Evolutionary conservation across 192 early-diverging fungal genomes (phyloP).

Genomic region (Mortierella claussenii): DNA sequence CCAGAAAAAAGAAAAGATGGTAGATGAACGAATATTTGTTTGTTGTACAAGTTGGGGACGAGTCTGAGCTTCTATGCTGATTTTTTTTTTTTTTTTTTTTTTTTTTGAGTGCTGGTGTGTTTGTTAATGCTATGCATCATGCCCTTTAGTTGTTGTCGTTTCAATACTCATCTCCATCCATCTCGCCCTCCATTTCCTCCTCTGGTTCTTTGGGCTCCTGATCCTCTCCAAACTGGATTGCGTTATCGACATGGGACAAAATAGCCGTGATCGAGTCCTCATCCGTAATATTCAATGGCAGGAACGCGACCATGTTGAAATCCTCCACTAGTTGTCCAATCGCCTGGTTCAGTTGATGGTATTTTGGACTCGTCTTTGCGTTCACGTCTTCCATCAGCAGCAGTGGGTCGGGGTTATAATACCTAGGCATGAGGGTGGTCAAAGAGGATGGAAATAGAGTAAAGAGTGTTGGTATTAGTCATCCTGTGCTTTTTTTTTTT

Average conservation of each 20-base stretch:
- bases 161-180: constrained; percentile 21
- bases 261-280: constrained; percentile 93
- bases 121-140: too few species aligned
- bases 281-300: constrained; percentile 93
- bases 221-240: constrained; percentile 98
- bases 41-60: too few species aligned
- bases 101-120: too few species aligned
- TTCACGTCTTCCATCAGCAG: constrained; percentile 88
- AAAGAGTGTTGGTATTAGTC: too few species aligned
- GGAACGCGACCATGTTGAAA: constrained; percentile 96
- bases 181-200: constrained; percentile 36
- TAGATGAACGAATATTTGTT: too few species aligned
- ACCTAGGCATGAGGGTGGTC: constrained; percentile 56
- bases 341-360: constrained; percentile 88
- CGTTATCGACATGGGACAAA: constrained; percentile 91
- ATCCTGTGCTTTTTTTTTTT: too few species aligned
- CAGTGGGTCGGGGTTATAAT: constrained; percentile 91
- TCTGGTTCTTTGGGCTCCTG: constrained; percentile 87
- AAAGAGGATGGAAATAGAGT: too few species aligned
- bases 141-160: too few species aligned
- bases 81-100: constrained; percentile 4
- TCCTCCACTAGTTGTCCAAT: constrained; percentile 93
- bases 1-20: too few species aligned
- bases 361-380: constrained; percentile 74
- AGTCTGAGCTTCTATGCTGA: too few species aligned